Percentiles rank a stretch among this genome's conserved stretches.
These are phyloP conservation scores for Apiospora kogelbergensis DNA, from an alignment of 2,329 filamentous ascomycete genomes.

Conservation along the genomic window DNA sequence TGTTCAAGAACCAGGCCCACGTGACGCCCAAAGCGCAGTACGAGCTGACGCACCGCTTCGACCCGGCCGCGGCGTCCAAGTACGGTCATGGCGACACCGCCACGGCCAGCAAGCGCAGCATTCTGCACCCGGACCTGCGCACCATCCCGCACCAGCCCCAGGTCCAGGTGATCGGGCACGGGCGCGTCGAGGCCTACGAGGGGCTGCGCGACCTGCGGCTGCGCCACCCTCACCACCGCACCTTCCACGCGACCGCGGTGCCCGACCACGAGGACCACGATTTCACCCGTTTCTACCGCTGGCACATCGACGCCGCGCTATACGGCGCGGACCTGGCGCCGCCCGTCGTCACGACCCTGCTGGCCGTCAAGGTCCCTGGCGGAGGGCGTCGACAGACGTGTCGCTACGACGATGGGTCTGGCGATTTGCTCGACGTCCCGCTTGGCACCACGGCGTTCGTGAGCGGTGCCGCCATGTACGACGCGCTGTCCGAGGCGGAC, in stretches of 20 bases:
- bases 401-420: conserved; percentile 71
- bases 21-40: conserved; percentile 71
- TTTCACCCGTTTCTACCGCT: conserved; percentile 66
- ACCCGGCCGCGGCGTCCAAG: conserved; percentile 55
- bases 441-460: conserved; percentile 78
- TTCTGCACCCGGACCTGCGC: conserved; percentile 78
- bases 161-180: conserved; percentile 79
- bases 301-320: conserved; percentile 79
- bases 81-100: conserved; percentile 79
- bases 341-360: conserved; percentile 68
- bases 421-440: conserved; percentile 65
- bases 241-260: conserved; percentile 68
- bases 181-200: conserved; percentile 67
- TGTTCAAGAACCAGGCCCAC: conserved; percentile 67
- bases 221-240: conserved; percentile 74
- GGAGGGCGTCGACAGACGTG: conserved; percentile 66
- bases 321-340: conserved; percentile 66
- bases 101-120: conserved; percentile 56
- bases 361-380: conserved; percentile 71
- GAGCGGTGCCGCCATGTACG: conserved; percentile 70
- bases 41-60: conserved; percentile 71
- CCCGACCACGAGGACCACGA: conserved; percentile 51
- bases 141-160: conserved; percentile 79
- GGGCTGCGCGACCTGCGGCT: conserved; percentile 68
- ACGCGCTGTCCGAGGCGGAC: conserved; percentile 63